Conservation (phyloP, 2,329 filamentous ascomycete genomes). For the Colletotrichum lini region DNA sequence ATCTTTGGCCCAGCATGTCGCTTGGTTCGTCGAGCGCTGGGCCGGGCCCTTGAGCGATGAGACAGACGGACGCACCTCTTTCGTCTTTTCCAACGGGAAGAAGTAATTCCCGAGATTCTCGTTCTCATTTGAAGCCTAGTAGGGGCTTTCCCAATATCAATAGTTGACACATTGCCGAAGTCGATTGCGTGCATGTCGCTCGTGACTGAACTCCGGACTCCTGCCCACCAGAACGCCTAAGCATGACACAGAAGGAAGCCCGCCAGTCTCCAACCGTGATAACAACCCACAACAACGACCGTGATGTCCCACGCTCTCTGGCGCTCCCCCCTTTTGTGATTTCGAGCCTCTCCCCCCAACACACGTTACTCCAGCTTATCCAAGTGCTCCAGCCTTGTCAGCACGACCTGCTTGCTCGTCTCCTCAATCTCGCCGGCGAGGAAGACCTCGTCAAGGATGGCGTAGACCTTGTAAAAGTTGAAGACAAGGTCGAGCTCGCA, state of each 20-base stretch:
- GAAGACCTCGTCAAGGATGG: conserved; percentile 98
- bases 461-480: conserved; percentile 92
- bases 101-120: conserved; percentile 7
- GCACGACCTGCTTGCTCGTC: conserved; percentile 97
- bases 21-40: not conserved
- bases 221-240: conserved; percentile 30
- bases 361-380: conserved; percentile 87
- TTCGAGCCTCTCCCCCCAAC: not conserved
- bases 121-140: conserved; percentile 12
- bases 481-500: conserved; percentile 95
- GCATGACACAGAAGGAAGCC: conserved; percentile 8
- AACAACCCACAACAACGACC: not conserved
- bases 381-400: conserved; percentile 93
- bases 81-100: not conserved
- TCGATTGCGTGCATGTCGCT: conserved; percentile 17
- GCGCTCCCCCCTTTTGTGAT: not conserved
- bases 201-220: conserved; percentile 38
- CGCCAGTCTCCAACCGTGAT: not conserved
- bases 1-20: not conserved
- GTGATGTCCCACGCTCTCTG: not conserved
- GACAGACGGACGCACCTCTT: conserved; percentile 6
- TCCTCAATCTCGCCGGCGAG: conserved; percentile 98
- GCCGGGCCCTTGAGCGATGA: not conserved
- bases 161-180: conserved; percentile 19
- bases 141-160: conserved; percentile 25